Evolutionary conservation across 2,329 filamentous ascomycete genomes (phyloP), one percentile per base, ranked within the genome.

Genomic region (Neopestalotiopsis sp.): DNA sequence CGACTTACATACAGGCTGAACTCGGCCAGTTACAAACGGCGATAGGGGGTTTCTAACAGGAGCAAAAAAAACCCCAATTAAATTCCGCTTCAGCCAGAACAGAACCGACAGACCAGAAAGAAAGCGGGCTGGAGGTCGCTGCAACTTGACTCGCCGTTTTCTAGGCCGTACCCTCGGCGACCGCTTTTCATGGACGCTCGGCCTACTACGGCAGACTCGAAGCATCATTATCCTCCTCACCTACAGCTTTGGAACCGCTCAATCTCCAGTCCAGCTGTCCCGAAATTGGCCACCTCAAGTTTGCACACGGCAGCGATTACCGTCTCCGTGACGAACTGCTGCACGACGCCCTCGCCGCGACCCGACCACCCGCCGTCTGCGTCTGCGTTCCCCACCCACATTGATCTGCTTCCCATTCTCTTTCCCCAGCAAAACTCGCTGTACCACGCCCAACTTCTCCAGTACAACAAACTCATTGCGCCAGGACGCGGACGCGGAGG

Each of bases 401-500:
- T 89, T 74, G 86, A 89, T 71, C 81, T 89, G 69, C 81, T 88
- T 34, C 88, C 88, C 45, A 84, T 89, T 71, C 81, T 89, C 73
- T 82, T 89, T 69, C 88, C 88, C 17, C 88, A 89, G 71, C 88
- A 90, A 72, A 82, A 86, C 42, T 87, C 85, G 57, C 81, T 87
- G 71, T 89, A 89, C 79, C 87, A 90, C 75, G 87, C 87, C 67
- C 88, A 90, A 79, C 85, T 91, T 68, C 84, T 88, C 65, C 86
- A 90, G 73, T 91, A 91, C 83, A 91, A 91, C 79, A 88, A 87
- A 76, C 87, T 91, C 76, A 85, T 91, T 73, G 87, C 88, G 66
- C 85, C 88, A 63, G 82, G 86, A 68, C 82, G 88, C 75, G 79
- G 79, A 67, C 86, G 86, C 73, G 86, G 87, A 75, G 79, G 79